Percentiles rank a stretch among this genome's conserved stretches.
These are phyloP conservation scores for Acanthamoeba lenticulata DNA, from an alignment of 208 protist species.

Conservation along the genomic window DNA sequence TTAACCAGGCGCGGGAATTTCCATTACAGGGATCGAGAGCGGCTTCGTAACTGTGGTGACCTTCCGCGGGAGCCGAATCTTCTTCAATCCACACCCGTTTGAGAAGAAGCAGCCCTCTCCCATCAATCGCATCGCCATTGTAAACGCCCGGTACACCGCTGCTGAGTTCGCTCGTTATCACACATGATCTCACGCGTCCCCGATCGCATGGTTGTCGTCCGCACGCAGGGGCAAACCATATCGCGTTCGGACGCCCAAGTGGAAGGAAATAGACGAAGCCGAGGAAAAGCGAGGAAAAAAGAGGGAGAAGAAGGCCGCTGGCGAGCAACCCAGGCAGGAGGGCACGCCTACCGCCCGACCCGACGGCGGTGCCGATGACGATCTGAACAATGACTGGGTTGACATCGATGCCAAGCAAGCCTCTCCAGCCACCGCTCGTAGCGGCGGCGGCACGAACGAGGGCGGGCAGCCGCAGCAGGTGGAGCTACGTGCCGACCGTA, in stretches of 20 bases:
- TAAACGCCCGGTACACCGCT: neutral
- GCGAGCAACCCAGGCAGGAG: neutral
- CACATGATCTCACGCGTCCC: neutral
- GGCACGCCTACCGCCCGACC: neutral
- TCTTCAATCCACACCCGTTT: conserved; percentile 42
- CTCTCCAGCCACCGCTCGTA: neutral
- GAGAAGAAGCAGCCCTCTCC: conserved; percentile 37
- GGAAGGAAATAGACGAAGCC: neutral
- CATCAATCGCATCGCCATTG: neutral
- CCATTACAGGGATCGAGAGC: neutral
- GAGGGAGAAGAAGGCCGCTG: neutral
- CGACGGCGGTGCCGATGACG: neutral
- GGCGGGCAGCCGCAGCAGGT: neutral
- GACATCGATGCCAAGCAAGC: neutral
- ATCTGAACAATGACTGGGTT: neutral
- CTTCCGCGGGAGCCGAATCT: neutral
- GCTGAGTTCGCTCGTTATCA: neutral
- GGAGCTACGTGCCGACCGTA: neutral
- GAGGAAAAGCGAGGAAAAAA: neutral
- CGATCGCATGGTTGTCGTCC: no score
- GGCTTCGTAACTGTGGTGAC: conserved; percentile 28
- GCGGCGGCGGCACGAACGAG: neutral
- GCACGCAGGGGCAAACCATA: neutral
- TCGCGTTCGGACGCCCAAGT: neutral
- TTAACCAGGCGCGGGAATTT: no score